Base-by-base conservation (phyloP, 2,329 filamentous ascomycete genomes). In the Pseudogymnoascus pannorum region DNA sequence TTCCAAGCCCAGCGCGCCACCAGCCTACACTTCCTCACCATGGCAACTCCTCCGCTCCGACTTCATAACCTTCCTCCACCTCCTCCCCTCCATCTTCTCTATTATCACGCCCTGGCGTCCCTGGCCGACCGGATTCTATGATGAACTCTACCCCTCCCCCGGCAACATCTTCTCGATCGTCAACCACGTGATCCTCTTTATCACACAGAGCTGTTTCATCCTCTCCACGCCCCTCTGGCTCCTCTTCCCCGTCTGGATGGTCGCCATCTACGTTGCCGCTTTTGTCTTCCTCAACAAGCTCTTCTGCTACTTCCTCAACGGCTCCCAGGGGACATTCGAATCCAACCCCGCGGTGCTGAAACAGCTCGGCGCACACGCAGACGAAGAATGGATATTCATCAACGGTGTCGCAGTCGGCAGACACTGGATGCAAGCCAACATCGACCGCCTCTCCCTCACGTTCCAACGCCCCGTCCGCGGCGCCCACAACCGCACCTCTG, bases 381-480 rank as follows among this genome's bases (percentile, higher is more conserved):
- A 84, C 59, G 89, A 92, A 74, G 81, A 86, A 68, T 93, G 89
- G 89, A 79, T 92, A n/a, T 92, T 89, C 70, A 73, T 92, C 59
- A 92, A 92, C 68, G 89, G 89, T 0, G 84, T 92, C 26, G 83
- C 81, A 8, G 80, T 80, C 33, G 82, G 81, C 2, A 75, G 82
- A 60, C 81, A 86, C 68, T 90, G 88, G 85, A 77, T 91, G 66
- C 82, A 87, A 72, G 81, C 76, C 64, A 92, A 90, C 67, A 75
- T 92, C 63, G 83, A 92, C 71, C 82, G 87, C 1, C 76, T 93
- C 4, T 84, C 88, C 0, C 73, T 86, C 54, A 91, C 87, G 0
- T 93, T 93, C 70, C 82, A 85, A 35, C 82, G 89, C 1, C 87
- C 84, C 0, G 75, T 93, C 4, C 77, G 85, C 0, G 89, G 89